Evolutionary conservation across 352 stramenopile species (phyloP), one percentile per base, ranked within the genome.

Genomic region (Phytophthora megakarya): DNA sequence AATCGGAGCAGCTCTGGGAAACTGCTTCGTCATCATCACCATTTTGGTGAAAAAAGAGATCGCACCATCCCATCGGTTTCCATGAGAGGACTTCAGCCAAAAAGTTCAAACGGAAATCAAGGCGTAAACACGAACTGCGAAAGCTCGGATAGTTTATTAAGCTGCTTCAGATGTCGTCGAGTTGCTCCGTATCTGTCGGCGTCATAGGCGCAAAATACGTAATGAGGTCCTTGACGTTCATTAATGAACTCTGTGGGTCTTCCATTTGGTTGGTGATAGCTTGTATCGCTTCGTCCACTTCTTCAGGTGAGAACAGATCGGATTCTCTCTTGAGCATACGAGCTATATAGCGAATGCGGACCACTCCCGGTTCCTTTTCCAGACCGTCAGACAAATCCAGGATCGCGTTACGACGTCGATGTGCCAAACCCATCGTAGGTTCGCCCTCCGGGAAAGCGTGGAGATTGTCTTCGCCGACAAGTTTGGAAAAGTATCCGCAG

Each of bases 391-490:
- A 61, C 2, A 92, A 56, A 46, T 83, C 70, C n/a, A 79, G 61
- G 16, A 92, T 75, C 52, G 75, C 75, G 45, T 89, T 89, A 39
- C 77, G 70, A 40, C 73, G 82, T 63, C 80, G 51, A 22, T 92
- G 78, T 1, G 69, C 48, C 12, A 77, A 61, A 1, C 63, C 74
- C 55, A 74, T 76, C 1, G 75, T 81, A 11, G 84, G 65, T n/a
- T 86, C 78, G n/a, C 83, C 76, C 13, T 80, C 75, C 1, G 71
- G 77, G 48, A 82, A 88, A 38, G 77, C 75, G 55, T 89, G 80
- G 1, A 92, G 67, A 38, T 69, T 83, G 39, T 81, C 87, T 4
- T 74, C 71, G 26, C 61, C 57, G 9, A 89, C 46, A 30, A 91
- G 81, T 43, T 84, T 85, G 30, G 74, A 53, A 28, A 53, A 74